A percentile compares a stretch with the other conserved stretches of the same genome.
Conservation (phyloP, 1,284 basidiomycete genomes). For the Melampsora larici-populina region DNA sequence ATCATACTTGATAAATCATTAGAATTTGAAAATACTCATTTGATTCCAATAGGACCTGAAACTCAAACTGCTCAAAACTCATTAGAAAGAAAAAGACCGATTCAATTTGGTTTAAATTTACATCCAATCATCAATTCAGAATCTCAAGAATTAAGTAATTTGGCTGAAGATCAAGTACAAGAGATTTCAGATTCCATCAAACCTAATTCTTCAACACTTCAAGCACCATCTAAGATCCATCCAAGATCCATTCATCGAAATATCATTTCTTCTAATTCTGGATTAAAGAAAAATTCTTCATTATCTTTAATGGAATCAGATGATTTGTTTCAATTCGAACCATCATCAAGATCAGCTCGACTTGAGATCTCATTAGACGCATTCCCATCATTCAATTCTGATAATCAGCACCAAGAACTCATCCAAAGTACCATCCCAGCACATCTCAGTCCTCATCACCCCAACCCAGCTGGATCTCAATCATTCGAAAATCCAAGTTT, state of each 20-base stretch:
- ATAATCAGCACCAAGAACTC: neutral
- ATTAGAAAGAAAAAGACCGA: neutral
- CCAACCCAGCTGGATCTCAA: neutral
- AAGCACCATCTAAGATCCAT: no score
- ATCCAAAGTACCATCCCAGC: neutral
- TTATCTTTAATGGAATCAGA: no score
- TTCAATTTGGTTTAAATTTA: neutral
- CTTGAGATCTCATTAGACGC: neutral
- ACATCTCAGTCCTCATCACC: neutral
- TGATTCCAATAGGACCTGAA: neutral
- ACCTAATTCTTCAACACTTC: no score
- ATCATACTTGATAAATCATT: neutral
- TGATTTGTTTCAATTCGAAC: neutral
- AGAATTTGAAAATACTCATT: neutral
- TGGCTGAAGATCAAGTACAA: no score
- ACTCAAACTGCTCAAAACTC: constrained; percentile 1
- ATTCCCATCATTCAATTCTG: no score
- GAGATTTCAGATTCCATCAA: no score
- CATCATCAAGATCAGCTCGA: neutral
- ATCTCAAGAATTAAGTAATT: neutral
- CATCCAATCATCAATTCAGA: neutral
- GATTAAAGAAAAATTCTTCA: no score
- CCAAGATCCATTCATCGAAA: no score
- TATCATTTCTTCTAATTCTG: no score
- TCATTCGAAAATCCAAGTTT: neutral